A percentile compares a stretch with the other conserved stretches of the same genome.
Conservation (phyloP, 208 protist species). For the Leishmania lainsoni region DNA sequence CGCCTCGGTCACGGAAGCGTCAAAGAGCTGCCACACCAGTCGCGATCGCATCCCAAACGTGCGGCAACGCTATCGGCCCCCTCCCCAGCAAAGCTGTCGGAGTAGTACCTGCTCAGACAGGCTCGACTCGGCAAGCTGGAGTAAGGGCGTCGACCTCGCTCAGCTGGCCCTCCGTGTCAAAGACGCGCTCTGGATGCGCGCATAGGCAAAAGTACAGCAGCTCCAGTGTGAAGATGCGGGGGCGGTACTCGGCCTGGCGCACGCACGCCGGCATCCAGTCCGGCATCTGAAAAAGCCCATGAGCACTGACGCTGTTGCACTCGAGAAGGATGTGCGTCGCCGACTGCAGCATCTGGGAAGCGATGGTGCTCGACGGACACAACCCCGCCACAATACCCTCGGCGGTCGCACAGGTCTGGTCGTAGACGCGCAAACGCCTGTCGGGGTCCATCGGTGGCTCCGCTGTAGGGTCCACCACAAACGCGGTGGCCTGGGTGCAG, state of each 20-base stretch:
- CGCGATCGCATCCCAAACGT: background rate
- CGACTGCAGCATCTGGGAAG: background rate
- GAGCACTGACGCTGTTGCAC: slow-evolving; percentile 43
- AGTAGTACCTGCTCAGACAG: background rate
- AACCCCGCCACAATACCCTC: slow-evolving; percentile 30
- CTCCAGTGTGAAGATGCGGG: slow-evolving; percentile 67
- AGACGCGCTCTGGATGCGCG: slow-evolving; percentile 38
- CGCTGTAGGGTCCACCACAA: slow-evolving; percentile 30
- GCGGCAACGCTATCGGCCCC: background rate
- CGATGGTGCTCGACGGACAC: slow-evolving; percentile 24
- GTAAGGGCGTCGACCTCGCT: slow-evolving; percentile 35
- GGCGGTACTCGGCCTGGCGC: slow-evolving; percentile 24
- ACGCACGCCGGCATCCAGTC: slow-evolving; percentile 50
- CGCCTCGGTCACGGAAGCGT: background rate
- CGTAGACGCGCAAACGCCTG: background rate
- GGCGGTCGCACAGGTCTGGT: slow-evolving; percentile 16
- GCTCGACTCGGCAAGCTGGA: slow-evolving; percentile 52
- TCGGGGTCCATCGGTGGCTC: slow-evolving; percentile 1
- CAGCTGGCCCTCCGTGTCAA: slow-evolving; percentile 43
- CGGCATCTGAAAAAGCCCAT: slow-evolving; percentile 46
- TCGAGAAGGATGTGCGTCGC: slow-evolving; percentile 72
- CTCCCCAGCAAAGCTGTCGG: background rate
- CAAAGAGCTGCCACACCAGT: background rate
- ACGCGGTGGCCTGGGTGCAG: slow-evolving; percentile 40
- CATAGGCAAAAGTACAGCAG: slow-evolving; percentile 72